Percentiles rank a stretch among this genome's conserved stretches.
phyloP scores from a whole-genome alignment of 768 basidiomycete species.

The Lactarius hatsudake region DNA sequence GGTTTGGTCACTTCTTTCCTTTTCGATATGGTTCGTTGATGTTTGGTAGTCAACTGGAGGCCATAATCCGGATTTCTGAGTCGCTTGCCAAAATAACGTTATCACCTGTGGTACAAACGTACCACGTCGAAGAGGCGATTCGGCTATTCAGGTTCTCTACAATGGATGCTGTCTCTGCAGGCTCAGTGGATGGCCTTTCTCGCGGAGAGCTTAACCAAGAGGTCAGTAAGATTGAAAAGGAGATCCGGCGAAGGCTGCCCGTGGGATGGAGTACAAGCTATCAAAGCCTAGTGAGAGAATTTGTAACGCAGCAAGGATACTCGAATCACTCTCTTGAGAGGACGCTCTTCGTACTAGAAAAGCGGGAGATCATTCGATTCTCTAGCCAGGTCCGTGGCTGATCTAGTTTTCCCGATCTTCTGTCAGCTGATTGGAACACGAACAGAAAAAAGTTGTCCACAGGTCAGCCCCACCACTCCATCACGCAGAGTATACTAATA shows the following conservation, averaged over 20 bases:
- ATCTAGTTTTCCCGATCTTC: not conserved
- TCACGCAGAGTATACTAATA: not conserved
- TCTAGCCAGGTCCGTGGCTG: conserved; percentile 53
- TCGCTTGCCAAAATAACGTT: conserved; percentile 93
- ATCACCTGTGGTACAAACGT: conserved; percentile 77
- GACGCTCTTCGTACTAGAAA: conserved; percentile 89
- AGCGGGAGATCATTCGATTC: conserved; percentile 92
- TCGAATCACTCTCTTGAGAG: conserved; percentile 88
- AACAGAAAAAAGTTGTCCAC: conserved; percentile 29
- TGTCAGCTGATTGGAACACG: not conserved
- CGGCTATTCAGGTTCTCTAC: conserved; percentile 98
- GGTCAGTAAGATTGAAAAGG: conserved; percentile 85
- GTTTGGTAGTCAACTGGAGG: conserved; percentile 80
- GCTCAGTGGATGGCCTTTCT: conserved; percentile 88
- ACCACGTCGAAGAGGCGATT: conserved; percentile 98
- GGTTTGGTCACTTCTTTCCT: conserved; percentile 48
- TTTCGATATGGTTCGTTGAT: conserved; percentile 13
- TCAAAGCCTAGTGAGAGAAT: conserved; percentile 87
- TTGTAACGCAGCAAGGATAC: conserved; percentile 90
- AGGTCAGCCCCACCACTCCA: conserved; percentile 20
- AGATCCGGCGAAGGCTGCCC: conserved; percentile 76
- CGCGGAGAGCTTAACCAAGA: conserved; percentile 92
- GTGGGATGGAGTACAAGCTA: conserved; percentile 98
- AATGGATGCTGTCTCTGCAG: conserved; percentile 97
- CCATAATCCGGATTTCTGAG: conserved; percentile 98